Evolutionary conservation across 805 yeast genomes (phyloP).

Genomic region (Danielozyma ontarioensis): DNA sequence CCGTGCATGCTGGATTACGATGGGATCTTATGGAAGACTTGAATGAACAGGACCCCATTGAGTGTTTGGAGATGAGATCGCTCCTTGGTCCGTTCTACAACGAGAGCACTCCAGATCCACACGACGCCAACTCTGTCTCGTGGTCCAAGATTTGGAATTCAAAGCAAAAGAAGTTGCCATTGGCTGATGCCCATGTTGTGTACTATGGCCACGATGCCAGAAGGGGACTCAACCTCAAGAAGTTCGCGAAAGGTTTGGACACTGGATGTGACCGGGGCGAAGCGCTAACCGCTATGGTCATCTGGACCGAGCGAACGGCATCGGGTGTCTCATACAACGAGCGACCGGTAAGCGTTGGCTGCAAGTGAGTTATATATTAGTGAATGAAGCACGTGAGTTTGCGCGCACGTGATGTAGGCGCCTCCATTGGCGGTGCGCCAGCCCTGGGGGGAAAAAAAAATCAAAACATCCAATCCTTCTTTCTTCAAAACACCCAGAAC

Average conservation of each 20-base stretch:
- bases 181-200: constrained; percentile 38
- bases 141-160: constrained; percentile 59
- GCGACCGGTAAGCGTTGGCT: background rate
- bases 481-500: background rate
- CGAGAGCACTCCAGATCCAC: constrained; percentile 47
- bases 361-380: background rate
- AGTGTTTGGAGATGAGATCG: constrained; percentile 65
- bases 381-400: background rate
- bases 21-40: constrained; percentile 51
- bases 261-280: constrained; percentile 78
- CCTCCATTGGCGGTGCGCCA: no score
- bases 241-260: constrained; percentile 76
- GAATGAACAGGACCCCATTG: constrained; percentile 55
- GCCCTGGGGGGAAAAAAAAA: no score
- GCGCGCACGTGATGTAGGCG: background rate
- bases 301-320: constrained; percentile 32
- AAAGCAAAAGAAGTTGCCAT: constrained; percentile 31
- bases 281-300: constrained; percentile 55
- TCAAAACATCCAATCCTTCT: background rate
- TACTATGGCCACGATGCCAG: constrained; percentile 89
- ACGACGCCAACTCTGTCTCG: constrained; percentile 29
- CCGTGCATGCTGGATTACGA: constrained; percentile 79
- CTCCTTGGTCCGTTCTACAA: constrained; percentile 61
- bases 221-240: constrained; percentile 60
- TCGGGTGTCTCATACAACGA: background rate